These are phyloP conservation scores for Agaricus sinodeliciosus DNA, from an alignment of 768 basidiomycete species.

Conservation along the genomic window DNA sequence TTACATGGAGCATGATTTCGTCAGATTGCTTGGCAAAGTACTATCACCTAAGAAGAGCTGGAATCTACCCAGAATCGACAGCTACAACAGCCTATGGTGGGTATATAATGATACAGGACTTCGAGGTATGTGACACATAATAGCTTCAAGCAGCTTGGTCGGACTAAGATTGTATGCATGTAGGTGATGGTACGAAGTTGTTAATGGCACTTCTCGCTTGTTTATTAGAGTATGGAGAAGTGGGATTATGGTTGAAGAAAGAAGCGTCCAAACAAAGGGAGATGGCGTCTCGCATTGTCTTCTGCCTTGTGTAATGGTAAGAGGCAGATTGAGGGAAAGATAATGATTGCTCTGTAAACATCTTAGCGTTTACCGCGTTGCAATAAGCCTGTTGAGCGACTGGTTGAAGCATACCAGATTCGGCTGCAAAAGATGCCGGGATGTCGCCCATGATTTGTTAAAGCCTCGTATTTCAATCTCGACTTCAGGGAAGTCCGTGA, in stretches of 20 bases:
- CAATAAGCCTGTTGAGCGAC: too few relatives aligned
- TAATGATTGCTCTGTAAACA: too few relatives aligned
- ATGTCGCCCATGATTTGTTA: too few relatives aligned
- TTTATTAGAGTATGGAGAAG: constrained; percentile 88
- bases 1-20: constrained; percentile 84
- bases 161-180: not conserved
- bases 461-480: too few relatives aligned
- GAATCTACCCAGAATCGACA: constrained; percentile 55
- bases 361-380: too few relatives aligned
- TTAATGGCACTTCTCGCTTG: constrained; percentile 83
- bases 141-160: not conserved
- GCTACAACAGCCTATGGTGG: constrained; percentile 83
- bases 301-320: too few relatives aligned
- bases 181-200: constrained; percentile 66
- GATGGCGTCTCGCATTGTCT: too few relatives aligned
- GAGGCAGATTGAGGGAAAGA: too few relatives aligned
- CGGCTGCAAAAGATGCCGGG: too few relatives aligned
- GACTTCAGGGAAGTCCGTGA: too few relatives aligned
- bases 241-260: constrained; percentile 75
- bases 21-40: constrained; percentile 64
- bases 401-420: too few relatives aligned
- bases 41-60: constrained; percentile 54
- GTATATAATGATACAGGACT: constrained; percentile 78
- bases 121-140: constrained; percentile 37
- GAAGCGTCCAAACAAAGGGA: constrained; percentile 38